Evolutionary conservation across 2,329 filamentous ascomycete genomes (phyloP), one percentile per base, ranked within the genome.

Genomic region (Trichoderma endophyticum): DNA sequence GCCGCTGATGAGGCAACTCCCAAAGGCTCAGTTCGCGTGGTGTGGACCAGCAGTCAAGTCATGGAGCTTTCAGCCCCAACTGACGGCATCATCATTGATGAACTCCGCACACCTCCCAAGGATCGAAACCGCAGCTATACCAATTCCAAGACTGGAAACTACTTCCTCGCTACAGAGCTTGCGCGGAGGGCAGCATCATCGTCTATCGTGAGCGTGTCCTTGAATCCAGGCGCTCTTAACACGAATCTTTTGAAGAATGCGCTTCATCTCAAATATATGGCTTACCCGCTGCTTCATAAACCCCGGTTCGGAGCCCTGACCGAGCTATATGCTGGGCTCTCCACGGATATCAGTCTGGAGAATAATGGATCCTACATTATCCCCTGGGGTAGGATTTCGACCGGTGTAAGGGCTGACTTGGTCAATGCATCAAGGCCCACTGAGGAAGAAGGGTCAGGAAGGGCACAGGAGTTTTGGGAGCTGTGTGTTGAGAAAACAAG

Each of bases 251-350:
- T 79, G 74, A 71, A 75, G 66, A 14, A 72, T 61, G 9, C 73
- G 73, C 5, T 43, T 2, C 30, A 51, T 28, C 66, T 72, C 54
- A 77, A 76, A 73, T 73, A 75, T 48, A 39, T 80, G 36, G 73
- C 79, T 64, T 74, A 73, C 1, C 72, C 73, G 8, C 39, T 80
- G 4, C 72, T 80, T 3, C 77, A 82, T 63, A 77, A 78, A 15
- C 74, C 81, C 2, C 74, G 72, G 4, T 74, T 78, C 34, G 83
- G 82, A 6, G 83, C 82, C 2, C 83, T 83, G 70, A 83, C 83
- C 0, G 82, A 83, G 74, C 71, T 85, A 2, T 84, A 76, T 64
- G 80, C 82, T 39, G 83, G 81, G 0, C 75, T 84, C 63, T 81
- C 81, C 0, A 77, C 79, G 0, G 81, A 83, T 3, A 75, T 84